Percentiles rank a stretch among this genome's conserved stretches.
Conservation (phyloP, 805 yeast species). For the Wickerhamiella shivajii region DNA sequence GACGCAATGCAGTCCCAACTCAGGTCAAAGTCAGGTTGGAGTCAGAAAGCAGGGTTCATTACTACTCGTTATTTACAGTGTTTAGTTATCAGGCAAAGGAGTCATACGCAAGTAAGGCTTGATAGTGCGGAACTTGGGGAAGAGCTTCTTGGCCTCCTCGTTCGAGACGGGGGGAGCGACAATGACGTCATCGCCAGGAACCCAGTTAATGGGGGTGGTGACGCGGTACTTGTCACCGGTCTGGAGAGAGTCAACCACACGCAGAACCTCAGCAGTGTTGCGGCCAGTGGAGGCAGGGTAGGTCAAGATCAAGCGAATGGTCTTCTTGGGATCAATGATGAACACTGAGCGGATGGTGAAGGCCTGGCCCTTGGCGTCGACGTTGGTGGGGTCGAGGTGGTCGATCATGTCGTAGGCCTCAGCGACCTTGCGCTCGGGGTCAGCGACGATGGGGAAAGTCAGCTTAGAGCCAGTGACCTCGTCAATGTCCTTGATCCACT, state of each 20-base stretch:
- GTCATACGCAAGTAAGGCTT: conserved; percentile 86
- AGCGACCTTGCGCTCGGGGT: conserved; percentile 71
- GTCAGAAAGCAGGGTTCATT: too few species aligned
- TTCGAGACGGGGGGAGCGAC: conserved; percentile 81
- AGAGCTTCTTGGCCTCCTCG: conserved; percentile 69
- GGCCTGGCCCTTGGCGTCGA: conserved; percentile 57
- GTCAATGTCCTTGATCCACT: conserved; percentile 88
- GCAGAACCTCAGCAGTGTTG: conserved; percentile 83
- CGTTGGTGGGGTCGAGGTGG: conserved; percentile 69
- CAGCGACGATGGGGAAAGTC: conserved; percentile 84
- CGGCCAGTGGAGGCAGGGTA: conserved; percentile 95
- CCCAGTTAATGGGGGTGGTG: conserved; percentile 92
- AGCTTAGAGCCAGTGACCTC: conserved; percentile 68
- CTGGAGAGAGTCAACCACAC: conserved; percentile 85
- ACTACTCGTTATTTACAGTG: too few species aligned
- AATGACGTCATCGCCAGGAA: conserved; percentile 80
- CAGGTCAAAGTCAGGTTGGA: too few species aligned
- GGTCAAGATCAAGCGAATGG: conserved; percentile 70
- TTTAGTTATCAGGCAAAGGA: conserved; percentile 20
- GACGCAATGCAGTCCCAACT: too few species aligned
- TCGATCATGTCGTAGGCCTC: conserved; percentile 76
- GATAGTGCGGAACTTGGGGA: conserved; percentile 77
- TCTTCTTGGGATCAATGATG: conserved; percentile 84
- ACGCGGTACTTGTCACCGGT: conserved; percentile 74
- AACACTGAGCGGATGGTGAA: conserved; percentile 89